Evolutionary conservation across 2,329 filamentous ascomycete genomes (phyloP).

Genomic region (Colletotrichum nymphaeae): DNA sequence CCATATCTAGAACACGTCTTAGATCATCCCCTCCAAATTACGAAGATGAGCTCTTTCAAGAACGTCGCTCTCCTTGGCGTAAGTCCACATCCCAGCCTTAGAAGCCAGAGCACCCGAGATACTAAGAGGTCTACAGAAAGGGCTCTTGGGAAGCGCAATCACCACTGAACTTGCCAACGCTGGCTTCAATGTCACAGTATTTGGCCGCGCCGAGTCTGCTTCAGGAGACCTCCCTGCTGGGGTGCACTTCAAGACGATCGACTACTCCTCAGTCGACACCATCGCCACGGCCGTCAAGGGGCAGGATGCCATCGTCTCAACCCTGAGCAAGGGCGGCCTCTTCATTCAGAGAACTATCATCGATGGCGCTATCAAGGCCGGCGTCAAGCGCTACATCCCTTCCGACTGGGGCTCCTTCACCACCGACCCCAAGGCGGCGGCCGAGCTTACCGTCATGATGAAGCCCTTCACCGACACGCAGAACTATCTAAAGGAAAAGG

Average conservation of each 20-base stretch:
- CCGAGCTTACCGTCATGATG: slow-evolving; percentile 60
- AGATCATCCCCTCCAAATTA: neutral
- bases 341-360: slow-evolving; percentile 59
- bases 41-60: slow-evolving; percentile 18
- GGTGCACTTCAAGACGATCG: slow-evolving; percentile 3
- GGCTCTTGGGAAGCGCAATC: slow-evolving; percentile 53
- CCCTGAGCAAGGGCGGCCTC: slow-evolving; percentile 53
- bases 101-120: neutral
- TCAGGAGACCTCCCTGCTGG: slow-evolving; percentile 11
- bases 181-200: slow-evolving; percentile 63
- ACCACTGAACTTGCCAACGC: slow-evolving; percentile 50
- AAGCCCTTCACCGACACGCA: slow-evolving; percentile 57
- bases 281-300: slow-evolving; percentile 60
- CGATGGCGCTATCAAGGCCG: slow-evolving; percentile 67
- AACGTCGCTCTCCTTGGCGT: slow-evolving; percentile 31
- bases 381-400: slow-evolving; percentile 71
- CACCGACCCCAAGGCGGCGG: slow-evolving; percentile 24
- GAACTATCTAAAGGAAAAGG: slow-evolving; percentile 53
- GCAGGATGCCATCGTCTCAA: slow-evolving; percentile 68
- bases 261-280: slow-evolving; percentile 41
- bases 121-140: slow-evolving; percentile 42
- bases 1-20: too few species aligned
- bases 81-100: neutral
- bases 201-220: slow-evolving; percentile 56
- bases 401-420: slow-evolving; percentile 63